Evolutionary conservation across 768 basidiomycete genomes (phyloP).

Genomic region (Paxillus involutus): DNA sequence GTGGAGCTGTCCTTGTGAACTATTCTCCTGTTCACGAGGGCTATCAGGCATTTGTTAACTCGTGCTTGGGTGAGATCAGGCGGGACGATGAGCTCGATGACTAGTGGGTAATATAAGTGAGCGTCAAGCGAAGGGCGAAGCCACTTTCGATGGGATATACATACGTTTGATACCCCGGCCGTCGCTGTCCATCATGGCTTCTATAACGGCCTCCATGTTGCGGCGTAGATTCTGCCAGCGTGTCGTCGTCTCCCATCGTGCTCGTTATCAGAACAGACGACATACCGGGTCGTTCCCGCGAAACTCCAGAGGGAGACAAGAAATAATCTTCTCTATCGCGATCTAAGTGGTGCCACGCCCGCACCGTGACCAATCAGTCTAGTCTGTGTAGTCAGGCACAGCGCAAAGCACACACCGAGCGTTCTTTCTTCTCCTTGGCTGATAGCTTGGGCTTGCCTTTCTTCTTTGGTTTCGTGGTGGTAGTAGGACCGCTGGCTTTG

Average conservation of each 20-base stretch:
- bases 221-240: constrained; percentile 60
- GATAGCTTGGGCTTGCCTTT: constrained; percentile 68
- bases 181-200: constrained; percentile 66
- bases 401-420: constrained; percentile 49
- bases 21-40: constrained; percentile 83
- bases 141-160: constrained; percentile 36
- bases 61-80: constrained; percentile 88
- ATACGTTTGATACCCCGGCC: constrained; percentile 54
- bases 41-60: constrained; percentile 92
- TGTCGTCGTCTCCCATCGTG: background rate
- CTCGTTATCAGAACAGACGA: constrained; percentile 10
- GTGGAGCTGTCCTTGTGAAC: constrained; percentile 73
- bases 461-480: constrained; percentile 47
- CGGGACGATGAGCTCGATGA: constrained; percentile 71
- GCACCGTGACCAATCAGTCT: background rate
- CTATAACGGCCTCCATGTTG: constrained; percentile 80
- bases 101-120: constrained; percentile 38
- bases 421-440: constrained; percentile 82
- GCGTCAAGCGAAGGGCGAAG: background rate
- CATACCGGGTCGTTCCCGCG: constrained; percentile 84
- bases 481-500: constrained; percentile 31
- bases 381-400: background rate
- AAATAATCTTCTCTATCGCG: constrained; percentile 68
- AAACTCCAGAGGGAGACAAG: constrained; percentile 84
- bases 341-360: constrained; percentile 33